Evolutionary conservation across 1,284 basidiomycete species (phyloP), one percentile per base, ranked within the genome.

Genomic region (Albatrellus sp.): DNA sequence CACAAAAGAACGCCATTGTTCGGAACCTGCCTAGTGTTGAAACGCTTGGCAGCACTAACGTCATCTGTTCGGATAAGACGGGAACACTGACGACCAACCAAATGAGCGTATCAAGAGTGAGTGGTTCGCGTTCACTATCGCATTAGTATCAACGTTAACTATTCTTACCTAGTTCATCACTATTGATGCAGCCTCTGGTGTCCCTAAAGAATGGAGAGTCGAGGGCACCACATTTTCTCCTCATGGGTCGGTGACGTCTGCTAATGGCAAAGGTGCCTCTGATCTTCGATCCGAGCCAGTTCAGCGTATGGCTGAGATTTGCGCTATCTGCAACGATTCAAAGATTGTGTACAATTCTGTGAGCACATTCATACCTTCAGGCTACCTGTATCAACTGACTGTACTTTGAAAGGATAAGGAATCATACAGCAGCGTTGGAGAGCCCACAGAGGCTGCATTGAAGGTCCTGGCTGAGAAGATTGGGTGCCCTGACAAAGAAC

Each of bases 11-110:
- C 50, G 93, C 92, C 5, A 97, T 98, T 54, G 93, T 98, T 40
- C 70, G 91, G 55, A 91, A 94, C 61, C 68, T 98, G 50, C 92
- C 92, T n/a, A 90, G 85, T 52, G 92, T 97, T 10, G 93, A 98
- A 67, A 96, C 93, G 24, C 70, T 98, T 1, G 92, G 93, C 2
- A 92, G 90, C 67, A 93, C 90, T 40, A 94, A 93, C 59, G 90
- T 96, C 42, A 96, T 97, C 54, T 97, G 92, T 62, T 93, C 90
- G 6, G 92, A 97, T 68, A 97, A 97, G 72, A 97, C 92, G 14
- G 92, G 91, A 40, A 96, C 92, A 13, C 62, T 97, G 53, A 96
- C 92, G 4, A 96, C 90, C 12, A 96, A 92, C 64, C 90, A 96
- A 60, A 96, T 97, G 92, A 88, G 87, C 54, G 88, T 96, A 14